phyloP scores from a whole-genome alignment of 1,139 yeast species.

The Pneumocystis murina region DNA sequence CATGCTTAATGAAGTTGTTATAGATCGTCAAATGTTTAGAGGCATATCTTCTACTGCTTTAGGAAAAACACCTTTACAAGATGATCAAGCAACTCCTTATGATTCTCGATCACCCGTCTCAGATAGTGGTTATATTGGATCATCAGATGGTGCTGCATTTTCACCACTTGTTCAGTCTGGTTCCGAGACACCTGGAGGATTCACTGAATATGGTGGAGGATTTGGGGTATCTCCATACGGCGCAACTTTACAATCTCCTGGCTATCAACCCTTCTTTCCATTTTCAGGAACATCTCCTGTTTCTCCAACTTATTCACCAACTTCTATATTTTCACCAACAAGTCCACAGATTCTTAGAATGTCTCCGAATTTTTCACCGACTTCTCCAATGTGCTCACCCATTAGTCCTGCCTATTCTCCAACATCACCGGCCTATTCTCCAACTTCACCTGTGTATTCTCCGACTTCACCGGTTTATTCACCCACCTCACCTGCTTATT shows the following conservation, averaged over 20 bases:
- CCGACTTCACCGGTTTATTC: slow-evolving; percentile 67
- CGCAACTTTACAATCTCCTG: slow-evolving; percentile 45
- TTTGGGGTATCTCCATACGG: slow-evolving; percentile 33
- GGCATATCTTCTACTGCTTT: slow-evolving; percentile 8
- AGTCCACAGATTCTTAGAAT: neutral
- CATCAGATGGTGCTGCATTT: slow-evolving; percentile 50
- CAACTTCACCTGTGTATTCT: slow-evolving; percentile 56
- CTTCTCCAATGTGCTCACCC: slow-evolving; percentile 41
- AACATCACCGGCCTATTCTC: slow-evolving; percentile 59
- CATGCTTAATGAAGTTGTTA: slow-evolving; percentile 55
- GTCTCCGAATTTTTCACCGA: slow-evolving; percentile 42
- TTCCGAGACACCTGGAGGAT: slow-evolving; percentile 67
- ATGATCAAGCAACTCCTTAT: slow-evolving; percentile 86
- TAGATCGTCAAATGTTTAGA: slow-evolving; percentile 20
- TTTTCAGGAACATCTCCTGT: slow-evolving; percentile 33
- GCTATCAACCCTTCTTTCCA: slow-evolving; percentile 59
- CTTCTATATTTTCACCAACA: slow-evolving; percentile 3
- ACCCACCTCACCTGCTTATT: slow-evolving; percentile 62
- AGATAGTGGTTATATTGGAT: slow-evolving; percentile 59
- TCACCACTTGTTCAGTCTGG: slow-evolving; percentile 90
- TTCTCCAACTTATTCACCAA: slow-evolving; percentile 29
- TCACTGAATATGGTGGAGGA: slow-evolving; percentile 61
- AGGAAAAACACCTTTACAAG: slow-evolving; percentile 32
- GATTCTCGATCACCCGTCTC: slow-evolving; percentile 68
- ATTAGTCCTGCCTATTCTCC: slow-evolving; percentile 40